Evolutionary conservation across 108 stramenopile genomes (phyloP), one percentile per base, ranked within the genome.

Genomic region (Pseudonitzschia delicatissima): DNA sequence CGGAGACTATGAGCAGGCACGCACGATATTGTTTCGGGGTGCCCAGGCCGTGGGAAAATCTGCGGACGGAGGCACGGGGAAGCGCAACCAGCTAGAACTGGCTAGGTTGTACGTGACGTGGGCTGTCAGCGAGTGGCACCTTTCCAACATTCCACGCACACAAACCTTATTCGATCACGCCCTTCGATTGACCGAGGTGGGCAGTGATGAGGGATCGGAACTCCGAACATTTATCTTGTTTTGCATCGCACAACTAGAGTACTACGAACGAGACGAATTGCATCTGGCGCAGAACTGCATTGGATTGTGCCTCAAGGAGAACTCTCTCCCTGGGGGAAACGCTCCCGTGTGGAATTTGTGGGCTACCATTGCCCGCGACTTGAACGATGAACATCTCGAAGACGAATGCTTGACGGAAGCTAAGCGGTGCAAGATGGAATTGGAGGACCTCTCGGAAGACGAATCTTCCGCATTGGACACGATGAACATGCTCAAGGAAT

Each of bases 101-200:
- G 84, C 87, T 0, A 21, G 66, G 23, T 72, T 89, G 6, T 82
- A 65, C 39, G 79, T 85, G 44, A 74, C 81, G 9, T 87, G 88
- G 87, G 91, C 85, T 18, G 67, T 89, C 8, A 83, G 83, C 45
- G 87, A 92, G 65, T 92, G 84, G 76, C 81, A 87, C 45, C 69
- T 89, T 17, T 77, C 67, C 35, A 78, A 86, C 36, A 29, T 77
- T 27, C 59, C 61, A 31, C 76, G 81, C 2, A 73, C 87, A 21
- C 79, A 86, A 65, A 62, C 47, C 15, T 64, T 89, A n/a, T 87
- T 92, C 47, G 87, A 87, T 34, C 81, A 87, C 52, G 86, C 87
- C 2, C 69, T 92, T 15, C 77, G 80, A 23, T 62, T 82, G 31
- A 77, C 79, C 12, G 67, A 80, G 4, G 59, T 62, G 3, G 81